phyloP scores from a whole-genome alignment of 768 basidiomycete genomes.

The Baorangia bicolor region DNA sequence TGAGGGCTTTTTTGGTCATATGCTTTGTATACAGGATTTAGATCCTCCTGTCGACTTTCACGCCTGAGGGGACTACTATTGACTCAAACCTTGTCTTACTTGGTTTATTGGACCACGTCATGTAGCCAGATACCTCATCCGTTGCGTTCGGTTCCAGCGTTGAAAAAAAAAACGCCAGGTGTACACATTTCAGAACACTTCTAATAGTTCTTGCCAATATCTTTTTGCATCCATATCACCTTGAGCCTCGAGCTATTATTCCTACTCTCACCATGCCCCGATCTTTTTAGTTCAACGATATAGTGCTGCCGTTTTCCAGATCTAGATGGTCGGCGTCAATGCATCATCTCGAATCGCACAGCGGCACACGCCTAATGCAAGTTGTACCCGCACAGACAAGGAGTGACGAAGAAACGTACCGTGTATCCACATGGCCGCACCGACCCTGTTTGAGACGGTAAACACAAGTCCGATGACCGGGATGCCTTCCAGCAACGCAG shows the following conservation, averaged over 20 bases:
- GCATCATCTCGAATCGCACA: too few species aligned
- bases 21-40: too few species aligned
- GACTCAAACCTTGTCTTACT: too few species aligned
- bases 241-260: not conserved
- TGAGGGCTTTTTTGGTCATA: too few species aligned
- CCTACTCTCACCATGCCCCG: not conserved
- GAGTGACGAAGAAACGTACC: constrained; percentile 41
- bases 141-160: too few species aligned
- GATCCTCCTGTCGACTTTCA: too few species aligned
- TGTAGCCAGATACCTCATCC: too few species aligned
- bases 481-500: constrained; percentile 76
- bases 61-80: too few species aligned
- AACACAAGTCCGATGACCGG: constrained; percentile 83
- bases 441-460: constrained; percentile 82
- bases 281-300: constrained; percentile 34
- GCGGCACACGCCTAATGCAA: too few species aligned
- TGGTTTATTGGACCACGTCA: too few species aligned
- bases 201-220: not conserved
- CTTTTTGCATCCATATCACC: not conserved
- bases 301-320: constrained; percentile 55
- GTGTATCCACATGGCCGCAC: constrained; percentile 94
- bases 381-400: not conserved
- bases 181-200: too few species aligned
- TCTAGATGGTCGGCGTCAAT: constrained; percentile 37
- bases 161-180: too few species aligned